Evolutionary conservation across 2,329 filamentous ascomycete species (phyloP), one percentile per base, ranked within the genome.

Genomic region (Fusarium tuaranense): DNA sequence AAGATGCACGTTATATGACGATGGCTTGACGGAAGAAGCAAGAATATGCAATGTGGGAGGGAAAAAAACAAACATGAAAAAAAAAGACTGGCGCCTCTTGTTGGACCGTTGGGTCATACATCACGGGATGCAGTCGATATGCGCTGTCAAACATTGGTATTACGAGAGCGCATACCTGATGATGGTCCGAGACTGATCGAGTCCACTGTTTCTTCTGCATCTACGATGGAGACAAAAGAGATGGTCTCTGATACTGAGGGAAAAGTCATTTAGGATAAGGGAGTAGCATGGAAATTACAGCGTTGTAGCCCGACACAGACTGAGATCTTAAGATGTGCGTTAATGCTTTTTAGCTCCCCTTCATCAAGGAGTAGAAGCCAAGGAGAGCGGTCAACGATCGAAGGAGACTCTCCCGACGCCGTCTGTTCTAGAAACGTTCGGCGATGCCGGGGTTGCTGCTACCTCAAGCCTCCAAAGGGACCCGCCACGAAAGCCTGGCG

Each of bases 341-440:
- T 53, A 62, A 51, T 36, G 12, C 44, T 8, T 30, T 48, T 48
- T 16, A 67, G n/a, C 44, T 51, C 22, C 27, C 10, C n/a, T 51
- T 14, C 20, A 67, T 41, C 25, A 51, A 66, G 41, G 38, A 62
- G 25, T 30, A 32, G 53, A 38, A 12, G 39, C 58, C 48, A 53
- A 61, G 59, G 41, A 30, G 16, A 34, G 34, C 20, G 34, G 25
- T 39, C 46, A 63, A 22, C 20, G 18, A 32, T 6, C 32, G 32
- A 51, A 32, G 57, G 62, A 20, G 22, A 22, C 9, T 55, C 36
- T 41, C 22, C 18, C 59, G 38, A 65, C 51, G 39, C 61, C 62
- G 62, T 27, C 53, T n/a, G 44, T 70, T 76, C 73, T 76, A 39
- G 65, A 76, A 74, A 46, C 36, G 46, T 58, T 76, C 73, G 73